Evolutionary conservation across 1,284 basidiomycete genomes (phyloP).

Genomic region (Microbotryum violaceum): DNA sequence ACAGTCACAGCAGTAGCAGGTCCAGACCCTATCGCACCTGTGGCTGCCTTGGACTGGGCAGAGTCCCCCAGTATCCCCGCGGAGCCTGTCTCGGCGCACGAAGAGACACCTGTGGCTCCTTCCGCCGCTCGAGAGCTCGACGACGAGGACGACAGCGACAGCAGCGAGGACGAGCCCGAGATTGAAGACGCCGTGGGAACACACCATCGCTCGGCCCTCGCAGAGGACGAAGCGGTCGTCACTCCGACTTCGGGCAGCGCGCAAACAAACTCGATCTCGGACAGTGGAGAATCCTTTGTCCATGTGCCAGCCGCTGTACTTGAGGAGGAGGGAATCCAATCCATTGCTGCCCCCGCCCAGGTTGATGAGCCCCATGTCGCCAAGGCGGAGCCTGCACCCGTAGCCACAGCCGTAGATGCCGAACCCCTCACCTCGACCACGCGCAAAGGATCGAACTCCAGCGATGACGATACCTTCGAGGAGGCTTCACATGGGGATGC

Average conservation of each 20-base stretch:
- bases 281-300: conserved; percentile 18
- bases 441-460: too few species aligned
- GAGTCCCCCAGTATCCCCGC: too few species aligned
- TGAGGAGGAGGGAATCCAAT: neutral
- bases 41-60: too few species aligned
- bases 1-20: neutral
- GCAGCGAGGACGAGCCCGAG: conserved; percentile 1
- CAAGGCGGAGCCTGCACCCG: neutral
- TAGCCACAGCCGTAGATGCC: neutral
- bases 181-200: conserved; percentile 3
- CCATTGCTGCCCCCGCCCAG: too few species aligned
- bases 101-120: neutral
- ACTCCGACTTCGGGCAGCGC: neutral
- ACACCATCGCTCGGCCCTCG: neutral
- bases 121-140: neutral
- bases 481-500: neutral
- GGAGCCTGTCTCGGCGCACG: neutral
- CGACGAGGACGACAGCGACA: conserved; percentile 9
- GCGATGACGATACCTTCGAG: conserved; percentile 6
- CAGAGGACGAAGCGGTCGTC: neutral
- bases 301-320: conserved; percentile 3
- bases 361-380: neutral
- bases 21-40: too few species aligned
- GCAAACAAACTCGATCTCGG: conserved; percentile 5
- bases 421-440: too few species aligned